Evolutionary conservation across 805 yeast genomes (phyloP).

Genomic region (Schizosaccharomyces japonicus): DNA sequence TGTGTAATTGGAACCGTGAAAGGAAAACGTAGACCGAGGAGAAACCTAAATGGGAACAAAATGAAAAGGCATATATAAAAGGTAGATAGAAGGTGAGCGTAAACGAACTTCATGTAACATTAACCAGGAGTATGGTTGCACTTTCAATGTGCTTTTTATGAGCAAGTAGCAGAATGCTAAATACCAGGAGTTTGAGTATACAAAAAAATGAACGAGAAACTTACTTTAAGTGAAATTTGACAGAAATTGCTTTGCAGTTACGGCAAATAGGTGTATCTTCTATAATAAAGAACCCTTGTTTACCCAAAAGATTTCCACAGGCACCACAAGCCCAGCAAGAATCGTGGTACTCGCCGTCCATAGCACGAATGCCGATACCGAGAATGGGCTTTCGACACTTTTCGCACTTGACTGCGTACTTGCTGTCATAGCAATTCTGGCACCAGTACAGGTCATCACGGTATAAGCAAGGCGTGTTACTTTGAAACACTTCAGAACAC

Average conservation of each 20-base stretch:
- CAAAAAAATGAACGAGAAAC: too few species aligned
- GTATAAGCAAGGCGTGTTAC: constrained; percentile 11
- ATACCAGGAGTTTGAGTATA: too few species aligned
- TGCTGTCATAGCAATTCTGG: constrained; percentile 12
- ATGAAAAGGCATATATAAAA: too few species aligned
- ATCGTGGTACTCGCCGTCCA: neutral
- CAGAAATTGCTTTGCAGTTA: neutral
- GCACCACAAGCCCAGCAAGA: neutral
- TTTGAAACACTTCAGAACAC: constrained; percentile 12
- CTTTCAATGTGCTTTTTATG: too few species aligned
- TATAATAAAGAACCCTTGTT: neutral
- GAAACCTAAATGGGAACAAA: too few species aligned
- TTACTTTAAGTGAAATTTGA: neutral
- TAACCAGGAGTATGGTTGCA: too few species aligned
- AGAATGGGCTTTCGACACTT: constrained; percentile 11
- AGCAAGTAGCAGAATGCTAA: too few species aligned
- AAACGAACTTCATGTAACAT: too few species aligned
- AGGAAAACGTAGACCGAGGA: too few species aligned
- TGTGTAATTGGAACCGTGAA: too few species aligned
- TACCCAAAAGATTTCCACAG: neutral
- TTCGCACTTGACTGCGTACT: constrained; percentile 15
- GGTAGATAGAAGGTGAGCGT: too few species aligned
- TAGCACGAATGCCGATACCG: neutral
- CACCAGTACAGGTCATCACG: constrained; percentile 13
- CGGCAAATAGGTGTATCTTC: constrained; percentile 1